Conservation (phyloP, 441 rosid species). For the Sinapis alba region DNA sequence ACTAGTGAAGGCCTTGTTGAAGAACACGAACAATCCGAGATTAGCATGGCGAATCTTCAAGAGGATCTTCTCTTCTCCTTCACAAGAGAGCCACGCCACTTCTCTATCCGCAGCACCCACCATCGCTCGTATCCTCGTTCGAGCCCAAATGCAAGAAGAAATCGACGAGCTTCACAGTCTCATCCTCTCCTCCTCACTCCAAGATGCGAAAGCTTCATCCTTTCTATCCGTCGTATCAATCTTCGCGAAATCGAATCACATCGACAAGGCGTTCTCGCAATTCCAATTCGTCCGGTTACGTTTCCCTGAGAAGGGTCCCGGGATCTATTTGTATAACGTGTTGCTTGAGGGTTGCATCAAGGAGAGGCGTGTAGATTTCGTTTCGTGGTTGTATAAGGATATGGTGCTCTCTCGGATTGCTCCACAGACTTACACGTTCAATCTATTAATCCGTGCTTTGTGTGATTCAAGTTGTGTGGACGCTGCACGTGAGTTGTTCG, state of each 20-base stretch:
- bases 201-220: slow-evolving; percentile 32
- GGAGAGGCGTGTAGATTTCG: slow-evolving; percentile 50
- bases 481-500: slow-evolving; percentile 81
- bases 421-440: slow-evolving; percentile 80
- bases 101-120: slow-evolving; percentile 50
- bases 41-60: slow-evolving; percentile 86
- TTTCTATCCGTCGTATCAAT: slow-evolving; percentile 47
- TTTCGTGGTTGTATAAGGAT: slow-evolving; percentile 78
- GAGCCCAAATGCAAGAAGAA: slow-evolving; percentile 62
- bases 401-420: slow-evolving; percentile 65
- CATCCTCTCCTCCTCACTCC: slow-evolving; percentile 47
- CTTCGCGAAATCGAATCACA: slow-evolving; percentile 59
- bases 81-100: slow-evolving; percentile 23
- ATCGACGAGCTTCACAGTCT: slow-evolving; percentile 66
- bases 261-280: slow-evolving; percentile 56
- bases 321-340: slow-evolving; percentile 61
- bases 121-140: slow-evolving; percentile 65
- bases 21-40: slow-evolving; percentile 64
- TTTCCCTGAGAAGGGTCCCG: slow-evolving; percentile 56
- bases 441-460: slow-evolving; percentile 63
- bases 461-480: slow-evolving; percentile 72
- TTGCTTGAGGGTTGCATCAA: slow-evolving; percentile 51
- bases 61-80: slow-evolving; percentile 61
- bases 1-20: slow-evolving; percentile 63
- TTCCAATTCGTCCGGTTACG: slow-evolving; percentile 55